phyloP scores from a whole-genome alignment of 2,329 filamentous ascomycete species.

The Rhinocladiella similis region DNA sequence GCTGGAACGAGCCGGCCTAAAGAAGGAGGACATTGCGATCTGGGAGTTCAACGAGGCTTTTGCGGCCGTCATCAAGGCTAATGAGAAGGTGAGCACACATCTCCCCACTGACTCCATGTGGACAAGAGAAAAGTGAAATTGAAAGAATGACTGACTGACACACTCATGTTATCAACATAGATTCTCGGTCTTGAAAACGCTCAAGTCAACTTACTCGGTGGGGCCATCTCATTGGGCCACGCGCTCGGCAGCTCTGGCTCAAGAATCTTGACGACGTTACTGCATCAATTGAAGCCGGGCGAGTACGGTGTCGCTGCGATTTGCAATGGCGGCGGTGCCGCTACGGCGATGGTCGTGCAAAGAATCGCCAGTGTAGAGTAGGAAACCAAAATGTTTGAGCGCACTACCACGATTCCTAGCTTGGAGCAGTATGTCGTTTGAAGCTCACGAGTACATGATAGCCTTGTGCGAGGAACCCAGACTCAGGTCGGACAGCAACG shows the following conservation, averaged over 20 bases:
- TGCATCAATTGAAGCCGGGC: slow-evolving; percentile 87
- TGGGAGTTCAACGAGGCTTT: slow-evolving; percentile 99
- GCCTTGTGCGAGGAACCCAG: too few relatives aligned
- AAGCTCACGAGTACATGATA: too few relatives aligned
- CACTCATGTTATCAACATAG: slow-evolving; percentile 40
- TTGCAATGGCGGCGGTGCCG: slow-evolving; percentile 93
- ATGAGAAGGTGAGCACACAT: slow-evolving; percentile 67
- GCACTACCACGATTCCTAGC: too few relatives aligned
- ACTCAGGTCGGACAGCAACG: too few relatives aligned
- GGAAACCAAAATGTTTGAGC: too few relatives aligned
- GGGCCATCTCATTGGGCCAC: slow-evolving; percentile 89
- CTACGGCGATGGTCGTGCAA: slow-evolving; percentile 89
- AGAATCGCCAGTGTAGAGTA: slow-evolving; percentile 60
- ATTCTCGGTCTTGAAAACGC: slow-evolving; percentile 78
- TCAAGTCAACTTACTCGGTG: slow-evolving; percentile 82
- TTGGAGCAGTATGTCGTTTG: too few relatives aligned
- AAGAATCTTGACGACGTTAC: slow-evolving; percentile 81
- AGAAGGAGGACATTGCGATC: slow-evolving; percentile 83
- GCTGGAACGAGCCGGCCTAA: slow-evolving; percentile 83
- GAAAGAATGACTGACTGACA: slow-evolving; percentile 19
- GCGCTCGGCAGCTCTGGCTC: slow-evolving; percentile 92
- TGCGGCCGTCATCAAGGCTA: slow-evolving; percentile 90
- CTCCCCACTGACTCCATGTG: too few relatives aligned
- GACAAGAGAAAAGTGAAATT: not conserved
- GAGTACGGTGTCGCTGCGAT: slow-evolving; percentile 96